Evolutionary conservation across 805 yeast species (phyloP).

Genomic region (Suhomyces sp.): DNA sequence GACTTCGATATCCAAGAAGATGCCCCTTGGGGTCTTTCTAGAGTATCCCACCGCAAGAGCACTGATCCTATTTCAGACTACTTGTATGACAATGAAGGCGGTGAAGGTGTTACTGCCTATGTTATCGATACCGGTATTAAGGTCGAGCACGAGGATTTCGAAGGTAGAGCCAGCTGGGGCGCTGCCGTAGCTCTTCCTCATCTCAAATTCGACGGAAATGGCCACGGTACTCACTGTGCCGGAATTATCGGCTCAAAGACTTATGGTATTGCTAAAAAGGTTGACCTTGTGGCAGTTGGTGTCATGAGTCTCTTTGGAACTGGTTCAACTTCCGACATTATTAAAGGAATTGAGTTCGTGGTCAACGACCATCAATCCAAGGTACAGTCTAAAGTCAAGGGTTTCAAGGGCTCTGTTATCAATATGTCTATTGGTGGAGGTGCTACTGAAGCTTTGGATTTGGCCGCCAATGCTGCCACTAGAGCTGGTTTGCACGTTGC

Average conservation of each 20-base stretch:
- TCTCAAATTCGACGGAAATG: constrained; percentile 58
- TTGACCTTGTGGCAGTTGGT: constrained; percentile 38
- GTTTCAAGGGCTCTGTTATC: constrained; percentile 81
- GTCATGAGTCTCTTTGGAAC: constrained; percentile 40
- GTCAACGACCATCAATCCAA: constrained; percentile 38
- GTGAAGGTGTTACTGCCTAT: constrained; percentile 63
- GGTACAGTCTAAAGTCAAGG: constrained; percentile 49
- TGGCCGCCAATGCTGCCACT: constrained; percentile 88
- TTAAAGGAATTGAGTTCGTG: constrained; percentile 44
- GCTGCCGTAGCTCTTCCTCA: constrained; percentile 44
- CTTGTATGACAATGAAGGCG: constrained; percentile 41
- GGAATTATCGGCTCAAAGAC: constrained; percentile 78
- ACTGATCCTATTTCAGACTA: constrained; percentile 29
- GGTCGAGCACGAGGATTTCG: constrained; percentile 59
- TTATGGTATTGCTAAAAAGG: constrained; percentile 78
- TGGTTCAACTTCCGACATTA: constrained; percentile 41
- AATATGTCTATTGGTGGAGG: constrained; percentile 97
- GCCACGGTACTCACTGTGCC: constrained; percentile 95
- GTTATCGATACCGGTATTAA: constrained; percentile 81
- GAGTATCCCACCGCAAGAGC: constrained; percentile 33
- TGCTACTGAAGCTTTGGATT: constrained; percentile 78
- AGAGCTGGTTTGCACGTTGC: constrained; percentile 87
- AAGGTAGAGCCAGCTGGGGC: constrained; percentile 57
- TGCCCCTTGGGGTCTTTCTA: constrained; percentile 42
- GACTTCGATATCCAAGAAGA: constrained; percentile 34